phyloP scores from a whole-genome alignment of 192 early-diverging fungal genomes.

The Backusella macrospora region DNA sequence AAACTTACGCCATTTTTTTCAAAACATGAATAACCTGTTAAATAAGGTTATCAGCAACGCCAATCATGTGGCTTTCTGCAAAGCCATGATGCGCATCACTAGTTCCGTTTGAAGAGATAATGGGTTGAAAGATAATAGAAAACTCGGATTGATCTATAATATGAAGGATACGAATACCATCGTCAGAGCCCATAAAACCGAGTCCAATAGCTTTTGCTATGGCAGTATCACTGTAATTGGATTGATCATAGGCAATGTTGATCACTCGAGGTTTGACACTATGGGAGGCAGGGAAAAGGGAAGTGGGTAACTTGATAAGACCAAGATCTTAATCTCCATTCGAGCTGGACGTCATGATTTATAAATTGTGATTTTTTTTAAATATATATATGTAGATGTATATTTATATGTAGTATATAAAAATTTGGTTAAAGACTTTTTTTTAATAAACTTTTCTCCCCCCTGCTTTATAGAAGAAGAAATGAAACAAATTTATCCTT shows the following conservation, averaged over 20 bases:
- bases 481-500: not conserved
- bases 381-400: not conserved
- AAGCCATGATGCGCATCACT: not conserved
- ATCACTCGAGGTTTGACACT: not conserved
- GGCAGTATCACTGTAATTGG: slow-evolving; percentile 24
- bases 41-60: slow-evolving; percentile 18
- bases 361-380: not conserved
- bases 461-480: not conserved
- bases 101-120: not conserved
- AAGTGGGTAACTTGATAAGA: slow-evolving; percentile 10
- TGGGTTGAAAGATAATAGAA: not conserved
- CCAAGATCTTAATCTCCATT: not conserved
- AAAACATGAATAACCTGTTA: slow-evolving; percentile 21
- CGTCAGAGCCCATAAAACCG: slow-evolving; percentile 14
- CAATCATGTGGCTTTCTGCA: not conserved
- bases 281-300: slow-evolving; percentile 11
- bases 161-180: slow-evolving; percentile 30
- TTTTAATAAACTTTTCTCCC: not conserved
- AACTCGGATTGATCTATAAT: slow-evolving; percentile 21
- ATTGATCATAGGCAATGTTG: slow-evolving; percentile 33
- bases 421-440: not conserved
- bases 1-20: slow-evolving; percentile 23
- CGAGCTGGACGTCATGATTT: not conserved
- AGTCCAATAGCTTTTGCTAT: slow-evolving; percentile 29
- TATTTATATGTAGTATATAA: too few species aligned